phyloP scores from a whole-genome alignment of 768 basidiomycete genomes.

The Phylloporus sp. region DNA sequence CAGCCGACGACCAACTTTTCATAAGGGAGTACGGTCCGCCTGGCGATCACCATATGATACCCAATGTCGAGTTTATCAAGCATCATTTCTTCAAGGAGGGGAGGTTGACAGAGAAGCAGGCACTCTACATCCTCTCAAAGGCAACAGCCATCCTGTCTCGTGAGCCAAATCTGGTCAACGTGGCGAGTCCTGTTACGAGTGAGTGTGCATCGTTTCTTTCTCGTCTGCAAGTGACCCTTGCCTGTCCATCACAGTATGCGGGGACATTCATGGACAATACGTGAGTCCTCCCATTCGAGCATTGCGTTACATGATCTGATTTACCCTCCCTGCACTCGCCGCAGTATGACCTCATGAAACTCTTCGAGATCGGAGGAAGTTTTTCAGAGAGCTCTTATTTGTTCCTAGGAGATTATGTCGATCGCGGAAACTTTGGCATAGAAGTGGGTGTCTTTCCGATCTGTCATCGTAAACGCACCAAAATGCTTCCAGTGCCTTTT shows the following conservation, averaged over 20 bases:
- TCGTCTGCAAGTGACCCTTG: constrained; percentile 4
- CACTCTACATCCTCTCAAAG: constrained; percentile 71
- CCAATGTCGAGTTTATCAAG: constrained; percentile 77
- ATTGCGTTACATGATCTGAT: constrained; percentile 25
- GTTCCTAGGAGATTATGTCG: constrained; percentile 96
- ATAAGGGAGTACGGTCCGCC: constrained; percentile 39
- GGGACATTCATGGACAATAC: constrained; percentile 98
- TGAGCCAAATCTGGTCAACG: constrained; percentile 83
- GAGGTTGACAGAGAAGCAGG: constrained; percentile 75
- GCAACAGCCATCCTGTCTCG: constrained; percentile 59
- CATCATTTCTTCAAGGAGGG: constrained; percentile 90
- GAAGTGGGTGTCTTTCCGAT: constrained; percentile 40
- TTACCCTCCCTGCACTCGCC: not conserved
- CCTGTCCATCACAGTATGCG: constrained; percentile 63
- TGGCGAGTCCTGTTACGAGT: constrained; percentile 91
- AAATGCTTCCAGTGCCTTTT: constrained; percentile 61
- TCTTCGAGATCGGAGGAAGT: constrained; percentile 91
- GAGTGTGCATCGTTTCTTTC: constrained; percentile 28
- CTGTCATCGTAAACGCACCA: not conserved
- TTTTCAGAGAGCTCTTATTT: constrained; percentile 82
- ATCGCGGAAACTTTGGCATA: constrained; percentile 89
- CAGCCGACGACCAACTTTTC: constrained; percentile 74
- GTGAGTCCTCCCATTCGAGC: constrained; percentile 73
- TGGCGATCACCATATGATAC: constrained; percentile 41
- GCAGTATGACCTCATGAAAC: constrained; percentile 96